phyloP scores from a whole-genome alignment of 441 rosid genomes.

The Pelargonium cotyledonis region DNA sequence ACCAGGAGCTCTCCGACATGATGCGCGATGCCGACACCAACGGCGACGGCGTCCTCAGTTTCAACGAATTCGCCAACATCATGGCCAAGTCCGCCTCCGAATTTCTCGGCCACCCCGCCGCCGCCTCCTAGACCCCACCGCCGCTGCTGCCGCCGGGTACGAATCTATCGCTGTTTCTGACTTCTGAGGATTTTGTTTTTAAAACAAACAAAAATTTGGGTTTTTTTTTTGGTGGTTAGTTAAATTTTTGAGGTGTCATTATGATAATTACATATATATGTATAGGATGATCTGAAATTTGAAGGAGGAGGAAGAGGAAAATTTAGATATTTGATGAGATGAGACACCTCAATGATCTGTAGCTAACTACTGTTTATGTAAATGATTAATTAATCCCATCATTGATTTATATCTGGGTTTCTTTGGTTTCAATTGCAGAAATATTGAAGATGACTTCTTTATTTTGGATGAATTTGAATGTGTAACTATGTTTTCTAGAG shows the following conservation, averaged over 20 bases:
- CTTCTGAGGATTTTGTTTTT: neutral
- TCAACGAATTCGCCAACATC: slow-evolving; percentile 43
- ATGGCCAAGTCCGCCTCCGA: slow-evolving; percentile 79
- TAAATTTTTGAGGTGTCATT: too few relatives aligned
- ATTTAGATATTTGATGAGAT: neutral
- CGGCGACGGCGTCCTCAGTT: slow-evolving; percentile 61
- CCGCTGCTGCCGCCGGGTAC: too few relatives aligned
- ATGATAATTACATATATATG: too few relatives aligned
- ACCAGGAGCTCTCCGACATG: slow-evolving; percentile 50
- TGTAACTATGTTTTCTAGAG: neutral
- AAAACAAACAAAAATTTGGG: too few relatives aligned
- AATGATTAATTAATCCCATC: neutral
- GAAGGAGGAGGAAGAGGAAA: too few relatives aligned
- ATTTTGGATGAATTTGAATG: too few relatives aligned
- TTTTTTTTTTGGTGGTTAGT: too few relatives aligned
- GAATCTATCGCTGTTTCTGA: neutral
- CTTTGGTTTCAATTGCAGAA: neutral
- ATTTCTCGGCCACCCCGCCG: slow-evolving; percentile 49
- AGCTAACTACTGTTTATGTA: neutral
- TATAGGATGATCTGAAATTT: too few relatives aligned
- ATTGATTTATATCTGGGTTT: neutral
- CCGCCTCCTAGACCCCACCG: slow-evolving; percentile 10
- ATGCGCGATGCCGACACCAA: slow-evolving; percentile 54
- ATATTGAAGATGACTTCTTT: neutral
- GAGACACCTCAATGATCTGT: neutral